Conservation (phyloP, 805 yeast species). For the Saccharomycopsis sp. region DNA sequence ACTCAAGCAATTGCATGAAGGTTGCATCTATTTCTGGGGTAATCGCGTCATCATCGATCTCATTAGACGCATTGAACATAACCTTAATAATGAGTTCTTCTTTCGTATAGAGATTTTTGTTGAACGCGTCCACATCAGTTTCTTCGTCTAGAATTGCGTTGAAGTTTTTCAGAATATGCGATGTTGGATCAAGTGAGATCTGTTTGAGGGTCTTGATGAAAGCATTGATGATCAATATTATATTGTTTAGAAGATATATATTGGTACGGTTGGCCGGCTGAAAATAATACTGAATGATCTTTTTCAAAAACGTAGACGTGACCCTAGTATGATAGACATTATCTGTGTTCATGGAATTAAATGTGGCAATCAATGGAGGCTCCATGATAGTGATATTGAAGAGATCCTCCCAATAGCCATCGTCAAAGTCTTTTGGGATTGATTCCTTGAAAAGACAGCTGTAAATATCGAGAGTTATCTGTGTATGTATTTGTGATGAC, state of each 20-base stretch:
- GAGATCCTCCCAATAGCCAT: slow-evolving; percentile 18
- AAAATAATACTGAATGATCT: not conserved
- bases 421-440: slow-evolving; percentile 1
- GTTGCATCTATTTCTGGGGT: not conserved
- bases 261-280: not conserved
- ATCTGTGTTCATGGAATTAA: slow-evolving; percentile 9
- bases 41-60: not conserved
- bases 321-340: slow-evolving; percentile 1
- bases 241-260: slow-evolving; percentile 12
- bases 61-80: not conserved
- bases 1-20: not conserved
- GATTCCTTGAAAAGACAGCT: slow-evolving; percentile 12
- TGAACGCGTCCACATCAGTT: not conserved
- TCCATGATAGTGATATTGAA: slow-evolving; percentile 16
- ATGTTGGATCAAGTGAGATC: slow-evolving; percentile 5
- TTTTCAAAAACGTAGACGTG: slow-evolving; percentile 5
- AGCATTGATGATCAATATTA: slow-evolving; percentile 17
- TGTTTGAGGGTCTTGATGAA: slow-evolving; percentile 12
- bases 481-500: slow-evolving; percentile 11
- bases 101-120: not conserved
- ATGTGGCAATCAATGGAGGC: slow-evolving; percentile 21
- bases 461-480: slow-evolving; percentile 14
- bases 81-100: not conserved
- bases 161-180: slow-evolving; percentile 2
- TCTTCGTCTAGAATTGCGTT: not conserved